These are phyloP conservation scores for Rhizopogon vesiculosus DNA, from an alignment of 768 basidiomycete species.

Conservation along the genomic window DNA sequence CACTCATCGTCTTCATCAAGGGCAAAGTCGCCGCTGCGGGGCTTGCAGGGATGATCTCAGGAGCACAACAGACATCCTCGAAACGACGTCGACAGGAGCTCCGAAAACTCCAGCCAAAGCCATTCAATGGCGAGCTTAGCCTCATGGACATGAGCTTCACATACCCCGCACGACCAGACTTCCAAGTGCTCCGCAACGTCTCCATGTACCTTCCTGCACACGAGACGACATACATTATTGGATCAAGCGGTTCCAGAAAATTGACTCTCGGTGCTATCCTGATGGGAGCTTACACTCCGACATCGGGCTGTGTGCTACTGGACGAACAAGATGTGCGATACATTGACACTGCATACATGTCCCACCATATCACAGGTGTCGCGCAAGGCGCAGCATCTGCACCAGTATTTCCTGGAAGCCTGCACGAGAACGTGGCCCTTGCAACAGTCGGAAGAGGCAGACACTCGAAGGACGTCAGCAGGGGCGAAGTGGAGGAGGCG, in stretches of 20 bases:
- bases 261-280: constrained; percentile 62
- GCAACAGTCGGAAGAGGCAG: constrained; percentile 51
- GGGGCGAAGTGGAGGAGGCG: constrained; percentile 72
- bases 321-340: constrained; percentile 80
- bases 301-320: constrained; percentile 61
- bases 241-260: constrained; percentile 76
- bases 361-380: constrained; percentile 68
- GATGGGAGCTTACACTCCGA: constrained; percentile 69
- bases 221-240: constrained; percentile 79
- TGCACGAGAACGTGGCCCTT: constrained; percentile 86
- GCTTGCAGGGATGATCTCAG: constrained; percentile 14
- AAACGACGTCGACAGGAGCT: constrained; percentile 25
- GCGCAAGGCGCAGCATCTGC: constrained; percentile 64
- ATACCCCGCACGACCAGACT: constrained; percentile 67
- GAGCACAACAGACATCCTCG: constrained; percentile 7
- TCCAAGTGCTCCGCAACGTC: constrained; percentile 54
- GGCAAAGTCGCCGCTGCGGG: constrained; percentile 53
- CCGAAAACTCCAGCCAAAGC: constrained; percentile 59
- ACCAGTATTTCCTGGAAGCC: constrained; percentile 64
- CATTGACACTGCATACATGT: constrained; percentile 69
- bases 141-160: constrained; percentile 59
- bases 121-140: constrained; percentile 68
- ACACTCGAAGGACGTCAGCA: constrained; percentile 45
- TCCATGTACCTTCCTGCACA: constrained; percentile 64
- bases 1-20: constrained; percentile 59